phyloP scores from a whole-genome alignment of 1,139 yeast genomes.

The Debaryomyces udenii region DNA sequence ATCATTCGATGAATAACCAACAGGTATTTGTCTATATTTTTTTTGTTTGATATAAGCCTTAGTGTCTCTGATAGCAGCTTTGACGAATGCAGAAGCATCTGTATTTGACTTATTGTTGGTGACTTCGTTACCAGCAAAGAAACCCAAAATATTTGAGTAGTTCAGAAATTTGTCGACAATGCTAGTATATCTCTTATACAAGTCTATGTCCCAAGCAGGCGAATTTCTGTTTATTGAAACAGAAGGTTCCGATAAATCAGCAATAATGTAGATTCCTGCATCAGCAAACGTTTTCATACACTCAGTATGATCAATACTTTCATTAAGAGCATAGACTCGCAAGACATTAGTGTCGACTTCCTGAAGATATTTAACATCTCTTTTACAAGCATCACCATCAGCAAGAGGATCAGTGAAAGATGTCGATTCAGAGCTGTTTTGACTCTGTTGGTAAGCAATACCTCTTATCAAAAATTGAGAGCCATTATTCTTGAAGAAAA shows the following conservation, averaged over 20 bases:
- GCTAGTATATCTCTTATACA: slow-evolving; percentile 73
- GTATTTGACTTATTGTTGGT: slow-evolving; percentile 58
- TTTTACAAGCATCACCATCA: slow-evolving; percentile 66
- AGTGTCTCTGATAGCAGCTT: slow-evolving; percentile 92
- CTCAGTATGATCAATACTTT: slow-evolving; percentile 77
- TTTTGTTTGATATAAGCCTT: slow-evolving; percentile 70
- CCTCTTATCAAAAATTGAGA: slow-evolving; percentile 82
- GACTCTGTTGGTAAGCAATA: slow-evolving; percentile 72
- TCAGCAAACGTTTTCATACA: slow-evolving; percentile 86
- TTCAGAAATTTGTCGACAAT: slow-evolving; percentile 82
- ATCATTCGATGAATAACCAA: slow-evolving; percentile 94
- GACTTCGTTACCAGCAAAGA: slow-evolving; percentile 91
- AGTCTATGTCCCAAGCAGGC: slow-evolving; percentile 71
- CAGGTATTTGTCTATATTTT: slow-evolving; percentile 76
- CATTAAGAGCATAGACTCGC: slow-evolving; percentile 74
- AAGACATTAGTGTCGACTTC: slow-evolving; percentile 77
- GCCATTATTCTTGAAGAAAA: slow-evolving; percentile 75
- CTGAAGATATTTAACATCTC: slow-evolving; percentile 81
- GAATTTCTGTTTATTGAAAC: slow-evolving; percentile 72
- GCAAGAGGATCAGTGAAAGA: slow-evolving; percentile 73
- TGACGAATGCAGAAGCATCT: slow-evolving; percentile 73
- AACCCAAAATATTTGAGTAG: slow-evolving; percentile 86
- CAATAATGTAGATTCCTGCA: slow-evolving; percentile 85
- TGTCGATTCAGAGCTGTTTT: slow-evolving; percentile 35
- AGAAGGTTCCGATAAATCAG: slow-evolving; percentile 87